Percentiles rank a stretch among this genome's conserved stretches.
Conservation (phyloP, 2,329 filamentous ascomycete genomes). For the Pseudonectria foliicola region DNA sequence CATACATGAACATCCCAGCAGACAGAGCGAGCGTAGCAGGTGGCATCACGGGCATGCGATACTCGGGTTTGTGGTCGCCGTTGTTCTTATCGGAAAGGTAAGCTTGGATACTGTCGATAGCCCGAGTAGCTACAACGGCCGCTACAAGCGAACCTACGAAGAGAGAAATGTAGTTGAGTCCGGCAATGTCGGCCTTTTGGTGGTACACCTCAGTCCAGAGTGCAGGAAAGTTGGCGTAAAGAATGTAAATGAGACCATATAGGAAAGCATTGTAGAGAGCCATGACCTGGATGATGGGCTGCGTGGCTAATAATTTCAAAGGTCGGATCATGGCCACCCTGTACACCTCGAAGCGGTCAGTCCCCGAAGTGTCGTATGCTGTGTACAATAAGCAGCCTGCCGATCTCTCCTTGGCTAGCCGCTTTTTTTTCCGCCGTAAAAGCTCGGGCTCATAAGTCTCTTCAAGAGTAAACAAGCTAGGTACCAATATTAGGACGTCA, state of each 20-base stretch:
- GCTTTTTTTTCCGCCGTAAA: constrained; percentile 10
- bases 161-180: constrained; percentile 43
- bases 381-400: constrained; percentile 3
- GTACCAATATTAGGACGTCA: constrained; percentile 12
- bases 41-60: constrained; percentile 14
- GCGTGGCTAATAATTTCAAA: constrained; percentile 37
- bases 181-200: constrained; percentile 35
- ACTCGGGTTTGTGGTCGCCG: constrained; percentile 12
- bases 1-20: constrained; percentile 62
- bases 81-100: constrained; percentile 3
- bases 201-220: constrained; percentile 39
- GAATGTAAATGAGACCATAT: constrained; percentile 44
- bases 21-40: constrained; percentile 40
- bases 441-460: constrained; percentile 24
- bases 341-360: too few relatives aligned
- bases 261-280: constrained; percentile 39
- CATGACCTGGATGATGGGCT: constrained; percentile 41
- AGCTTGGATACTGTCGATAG: constrained; percentile 13
- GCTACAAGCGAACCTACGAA: constrained; percentile 44
- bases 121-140: constrained; percentile 34
- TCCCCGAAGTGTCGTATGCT: not conserved
- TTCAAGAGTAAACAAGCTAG: constrained; percentile 21
- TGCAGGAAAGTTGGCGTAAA: constrained; percentile 42
- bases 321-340: constrained; percentile 38
- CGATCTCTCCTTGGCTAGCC: constrained; percentile 4